These are phyloP conservation scores for Neoconidiobolus thromboides DNA, from an alignment of 371 early-diverging fungal genomes.

Conservation along the genomic window DNA sequence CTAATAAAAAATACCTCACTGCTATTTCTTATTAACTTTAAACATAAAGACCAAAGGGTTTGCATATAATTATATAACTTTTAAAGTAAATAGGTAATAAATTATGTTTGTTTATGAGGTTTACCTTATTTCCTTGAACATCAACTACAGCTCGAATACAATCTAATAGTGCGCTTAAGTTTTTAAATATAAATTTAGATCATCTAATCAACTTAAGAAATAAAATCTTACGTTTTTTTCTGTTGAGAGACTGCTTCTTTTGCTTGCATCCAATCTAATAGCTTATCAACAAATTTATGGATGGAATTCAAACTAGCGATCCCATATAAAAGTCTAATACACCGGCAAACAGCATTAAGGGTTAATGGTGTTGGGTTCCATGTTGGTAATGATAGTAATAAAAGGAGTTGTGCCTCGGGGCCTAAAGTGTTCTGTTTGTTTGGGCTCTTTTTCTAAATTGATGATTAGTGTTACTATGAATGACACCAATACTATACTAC, in stretches of 20 bases:
- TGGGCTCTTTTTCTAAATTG: neutral
- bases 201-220: neutral
- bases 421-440: neutral
- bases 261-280: neutral
- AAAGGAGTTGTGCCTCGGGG: slow-evolving; percentile 1
- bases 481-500: neutral
- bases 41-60: neutral
- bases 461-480: neutral
- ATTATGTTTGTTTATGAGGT: neutral
- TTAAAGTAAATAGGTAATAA: too few relatives aligned
- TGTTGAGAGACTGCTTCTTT: slow-evolving; percentile 3
- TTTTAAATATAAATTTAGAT: neutral
- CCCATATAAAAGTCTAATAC: neutral
- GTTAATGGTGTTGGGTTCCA: slow-evolving; percentile 4
- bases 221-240: slow-evolving; percentile 4
- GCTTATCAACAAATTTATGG: neutral
- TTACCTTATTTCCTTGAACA: neutral
- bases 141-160: slow-evolving; percentile 1
- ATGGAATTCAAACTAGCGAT: neutral
- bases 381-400: slow-evolving; percentile 1
- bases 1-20: neutral
- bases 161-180: neutral
- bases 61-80: neutral
- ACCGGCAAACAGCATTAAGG: neutral
- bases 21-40: neutral